A percentile compares a stretch with the other conserved stretches of the same genome.
phyloP scores from a whole-genome alignment of 2,329 filamentous ascomycete species.

The Fusarium camptoceras region DNA sequence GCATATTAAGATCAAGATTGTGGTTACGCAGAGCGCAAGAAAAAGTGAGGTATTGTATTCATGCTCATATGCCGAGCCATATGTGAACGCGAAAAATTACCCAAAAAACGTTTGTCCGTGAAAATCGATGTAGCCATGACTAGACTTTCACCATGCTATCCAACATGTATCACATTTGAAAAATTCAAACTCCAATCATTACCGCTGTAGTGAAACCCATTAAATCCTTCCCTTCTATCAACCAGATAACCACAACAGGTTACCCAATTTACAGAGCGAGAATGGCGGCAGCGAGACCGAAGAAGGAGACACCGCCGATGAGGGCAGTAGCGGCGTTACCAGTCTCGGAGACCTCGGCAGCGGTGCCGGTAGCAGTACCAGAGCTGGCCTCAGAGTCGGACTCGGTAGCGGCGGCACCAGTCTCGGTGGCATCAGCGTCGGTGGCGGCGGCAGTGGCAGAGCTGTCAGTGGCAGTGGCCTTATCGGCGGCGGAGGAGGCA shows the following conservation, averaged over 20 bases:
- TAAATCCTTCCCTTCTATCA: constrained; percentile 33
- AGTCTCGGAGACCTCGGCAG: constrained; percentile 45
- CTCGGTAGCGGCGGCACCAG: constrained; percentile 30
- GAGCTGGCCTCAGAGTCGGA: constrained; percentile 35
- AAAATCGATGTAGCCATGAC: constrained; percentile 33
- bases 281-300: constrained; percentile 63
- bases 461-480: constrained; percentile 43
- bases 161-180: constrained; percentile 36
- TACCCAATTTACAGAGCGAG: constrained; percentile 60
- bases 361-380: constrained; percentile 42
- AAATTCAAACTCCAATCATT: constrained; percentile 44
- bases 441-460: constrained; percentile 41
- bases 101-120: constrained; percentile 46
- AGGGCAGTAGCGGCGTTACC: constrained; percentile 53
- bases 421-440: constrained; percentile 25
- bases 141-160: constrained; percentile 36
- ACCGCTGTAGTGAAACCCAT: constrained; percentile 40
- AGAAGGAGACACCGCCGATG: constrained; percentile 57
- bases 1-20: neutral
- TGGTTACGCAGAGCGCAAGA: constrained; percentile 31
- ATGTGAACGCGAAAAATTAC: constrained; percentile 44
- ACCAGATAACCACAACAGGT: constrained; percentile 8
- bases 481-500: constrained; percentile 42
- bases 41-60: constrained; percentile 45
- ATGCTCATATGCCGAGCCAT: constrained; percentile 39